Percentiles rank a stretch among this genome's conserved stretches.
These are phyloP conservation scores for Fistulinella prunicolor DNA, from an alignment of 768 basidiomycete genomes.

Conservation along the genomic window DNA sequence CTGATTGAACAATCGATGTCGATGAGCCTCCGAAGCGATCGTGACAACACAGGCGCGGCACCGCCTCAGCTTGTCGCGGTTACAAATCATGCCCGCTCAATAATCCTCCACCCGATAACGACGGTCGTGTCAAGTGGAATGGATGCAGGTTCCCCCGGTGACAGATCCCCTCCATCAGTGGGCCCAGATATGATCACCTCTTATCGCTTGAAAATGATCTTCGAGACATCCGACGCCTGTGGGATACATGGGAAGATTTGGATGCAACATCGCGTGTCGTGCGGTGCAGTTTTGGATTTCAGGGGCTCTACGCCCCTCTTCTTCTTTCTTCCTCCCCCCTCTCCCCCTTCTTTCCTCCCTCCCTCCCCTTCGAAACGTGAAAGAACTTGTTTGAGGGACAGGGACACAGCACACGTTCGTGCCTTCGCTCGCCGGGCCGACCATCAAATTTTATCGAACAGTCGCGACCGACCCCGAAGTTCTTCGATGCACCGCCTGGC, in stretches of 20 bases:
- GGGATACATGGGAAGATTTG: too few species aligned
- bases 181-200: background rate
- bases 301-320: background rate
- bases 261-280: too few species aligned
- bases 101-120: background rate
- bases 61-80: conserved; percentile 1
- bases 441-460: background rate
- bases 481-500: background rate
- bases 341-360: background rate
- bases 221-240: too few species aligned
- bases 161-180: conserved; percentile 1
- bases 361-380: background rate
- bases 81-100: background rate
- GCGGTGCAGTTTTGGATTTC: too few species aligned
- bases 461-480: background rate
- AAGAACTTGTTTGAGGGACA: background rate
- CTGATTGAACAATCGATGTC: too few species aligned
- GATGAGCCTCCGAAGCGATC: background rate
- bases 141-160: background rate
- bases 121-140: background rate
- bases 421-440: background rate
- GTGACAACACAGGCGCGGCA: background rate
- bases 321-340: background rate
- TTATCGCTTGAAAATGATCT: background rate
- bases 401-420: background rate